Base-by-base conservation (phyloP, 345 rosid genomes). In the Citrus hindsii region DNA sequence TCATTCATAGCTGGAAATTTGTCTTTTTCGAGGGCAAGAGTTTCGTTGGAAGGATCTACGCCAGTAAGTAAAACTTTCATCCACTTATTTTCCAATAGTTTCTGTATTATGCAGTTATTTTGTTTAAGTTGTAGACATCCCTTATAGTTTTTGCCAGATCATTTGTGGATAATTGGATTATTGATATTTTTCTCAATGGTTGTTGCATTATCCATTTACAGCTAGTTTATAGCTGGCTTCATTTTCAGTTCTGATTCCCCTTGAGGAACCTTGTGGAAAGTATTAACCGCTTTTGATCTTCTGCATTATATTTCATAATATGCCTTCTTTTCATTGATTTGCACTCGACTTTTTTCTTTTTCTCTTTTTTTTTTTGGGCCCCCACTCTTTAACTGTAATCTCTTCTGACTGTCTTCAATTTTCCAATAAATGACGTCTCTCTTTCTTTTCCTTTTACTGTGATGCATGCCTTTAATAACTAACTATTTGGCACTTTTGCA, bases 1-100 rank as follows among this genome's bases (percentile, higher is more conserved):
- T 92, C 99, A 51, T 97, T 97, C 83, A 87, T 97, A 86, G 98
- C 98, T 76, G 99, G 99, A 81, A 97, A 94, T 79, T 88, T 94
- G 80, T 94, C 98, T 37, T 97, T 94, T 86, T 88, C 97, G 46
- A 94, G 99, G 88, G 96, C 98, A 73, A 91, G 98, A 84, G 93
- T 92, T 76, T 97, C 99, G 46, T 85, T 97, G 76, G 99, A 97
- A 89, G 99, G 98, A 82, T 88, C 92, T 75, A 90, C 89, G 30
- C 97, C 92, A 3, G 99, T 97, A 89, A 90, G 98, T 85, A 77
- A 69, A 78, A 60, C 62, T 70, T 38, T 30, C 32, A 9, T 63
- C 24, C 68, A 58, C 74, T 28, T 53, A 16, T 35, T 46, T 71
- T 60, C 61, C 16, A 48, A 19, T 35, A n/a, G 70, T 62, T 62